Evolutionary conservation across 163 green algal species (phyloP).

Genomic region (Scenedesmus sp.): DNA sequence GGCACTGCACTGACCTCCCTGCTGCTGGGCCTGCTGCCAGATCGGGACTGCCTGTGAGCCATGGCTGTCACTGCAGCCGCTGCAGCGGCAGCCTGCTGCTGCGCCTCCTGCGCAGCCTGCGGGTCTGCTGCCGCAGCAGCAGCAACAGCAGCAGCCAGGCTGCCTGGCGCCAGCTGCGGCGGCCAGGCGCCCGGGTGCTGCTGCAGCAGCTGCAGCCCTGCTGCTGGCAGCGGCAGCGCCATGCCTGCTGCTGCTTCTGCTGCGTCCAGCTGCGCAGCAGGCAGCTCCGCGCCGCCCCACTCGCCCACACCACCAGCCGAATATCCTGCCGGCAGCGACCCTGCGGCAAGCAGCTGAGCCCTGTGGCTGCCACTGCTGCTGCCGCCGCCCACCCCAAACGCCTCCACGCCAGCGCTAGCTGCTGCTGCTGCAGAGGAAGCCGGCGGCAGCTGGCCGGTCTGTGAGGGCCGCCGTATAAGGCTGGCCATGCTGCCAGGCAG

Average conservation of each 20-base stretch:
- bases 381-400: not conserved
- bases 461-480: not conserved
- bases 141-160: not conserved
- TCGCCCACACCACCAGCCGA: not conserved
- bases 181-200: constrained; percentile 7
- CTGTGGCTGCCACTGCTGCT: not conserved
- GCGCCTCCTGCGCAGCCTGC: not conserved
- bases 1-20: not conserved
- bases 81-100: not conserved
- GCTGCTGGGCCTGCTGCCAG: not conserved
- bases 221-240: not conserved
- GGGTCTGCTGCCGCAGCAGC: not conserved
- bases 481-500: not conserved
- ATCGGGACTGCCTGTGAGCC: not conserved
- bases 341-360: not conserved
- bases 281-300: not conserved
- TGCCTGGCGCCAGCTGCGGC: not conserved
- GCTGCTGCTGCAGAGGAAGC: constrained; percentile 1
- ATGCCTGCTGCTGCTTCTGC: not conserved
- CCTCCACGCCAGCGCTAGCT: not conserved
- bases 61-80: not conserved
- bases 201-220: constrained; percentile 34
- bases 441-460: not conserved
- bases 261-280: not conserved
- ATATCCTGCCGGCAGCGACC: not conserved